Base-by-base conservation (phyloP, 2,329 filamentous ascomycete genomes). In the Trichoderma sp. region DNA sequence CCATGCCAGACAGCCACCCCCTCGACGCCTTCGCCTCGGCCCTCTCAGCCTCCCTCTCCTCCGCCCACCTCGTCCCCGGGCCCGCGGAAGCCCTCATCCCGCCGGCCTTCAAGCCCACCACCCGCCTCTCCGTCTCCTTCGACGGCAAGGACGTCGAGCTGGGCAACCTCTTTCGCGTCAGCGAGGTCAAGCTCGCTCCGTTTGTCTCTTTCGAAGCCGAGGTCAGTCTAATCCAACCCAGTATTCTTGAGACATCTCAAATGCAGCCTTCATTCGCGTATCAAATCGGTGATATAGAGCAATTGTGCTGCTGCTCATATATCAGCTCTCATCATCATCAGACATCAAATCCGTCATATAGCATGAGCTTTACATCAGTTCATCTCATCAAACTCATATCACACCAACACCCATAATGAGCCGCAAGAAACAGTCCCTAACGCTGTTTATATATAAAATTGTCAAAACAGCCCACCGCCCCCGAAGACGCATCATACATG, bases 11-110 rank as follows among this genome's bases (percentile, higher is more conserved):
- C 10, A 39, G 0, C 52, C 7, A 15, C 59, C 39, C 6, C 51
- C 67, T 70, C 17, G 58, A 70, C 45, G 59, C 67, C n/a, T 43
- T 68, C 12, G 19, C 71, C 17, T 65, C 62, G 7, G 15, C 62
- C 7, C 69, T 79, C 7, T 65, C 64, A 3, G 67, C 30, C 61
- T 77, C 78, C 21, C 72, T 81, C 12, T 69, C 72, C n/a, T 68
- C 75, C 28, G 77, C 77, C 19, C 73, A 73, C 26, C 74, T 82
- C n/a, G 74, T 78, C 2, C 79, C 79, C 4, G 79, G 79, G 10
- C 65, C 75, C 3, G 78, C 78, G n/a, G 70, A 71, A 9, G 68
- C 44, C 15, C 68, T 84, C 50, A 79, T 84, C 47, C 77, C 80
- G 0, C 67, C 72, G 10, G 69, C 67, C 28, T 84, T 84, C 71